phyloP scores from a whole-genome alignment of 768 basidiomycete species.

The Phylloporus sp. region DNA sequence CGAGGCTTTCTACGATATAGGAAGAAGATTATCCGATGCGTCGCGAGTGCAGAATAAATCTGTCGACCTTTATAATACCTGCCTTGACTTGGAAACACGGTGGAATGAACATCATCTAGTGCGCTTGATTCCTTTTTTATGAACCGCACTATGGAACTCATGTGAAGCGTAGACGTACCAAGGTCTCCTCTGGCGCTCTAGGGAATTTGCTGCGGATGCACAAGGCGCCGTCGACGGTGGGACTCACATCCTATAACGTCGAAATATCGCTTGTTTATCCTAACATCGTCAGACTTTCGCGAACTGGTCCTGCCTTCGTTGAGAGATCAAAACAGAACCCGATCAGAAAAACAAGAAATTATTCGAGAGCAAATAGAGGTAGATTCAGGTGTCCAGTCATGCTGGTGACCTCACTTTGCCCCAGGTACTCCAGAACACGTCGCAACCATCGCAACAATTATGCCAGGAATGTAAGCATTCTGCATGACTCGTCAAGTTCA shows the following conservation, averaged over 20 bases:
- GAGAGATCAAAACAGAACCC: conserved; percentile 1
- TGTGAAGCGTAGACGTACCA: conserved; percentile 8
- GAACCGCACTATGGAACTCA: background rate
- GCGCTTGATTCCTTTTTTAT: background rate
- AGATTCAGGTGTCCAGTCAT: background rate
- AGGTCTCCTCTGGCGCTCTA: conserved; percentile 17
- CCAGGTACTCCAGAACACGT: conserved; percentile 12
- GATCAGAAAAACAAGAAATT: conserved; percentile 11
- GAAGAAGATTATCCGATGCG: conserved; percentile 5
- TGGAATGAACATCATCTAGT: conserved; percentile 17
- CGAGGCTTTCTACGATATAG: conserved; percentile 13
- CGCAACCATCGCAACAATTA: conserved; percentile 16
- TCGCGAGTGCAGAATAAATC: conserved; percentile 6
- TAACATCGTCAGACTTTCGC: conserved; percentile 9
- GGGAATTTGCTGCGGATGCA: conserved; percentile 18
- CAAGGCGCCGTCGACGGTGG: conserved; percentile 16
- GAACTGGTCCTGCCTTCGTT: conserved; percentile 15
- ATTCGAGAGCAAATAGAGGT: conserved; percentile 17
- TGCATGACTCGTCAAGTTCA: background rate
- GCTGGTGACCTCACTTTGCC: background rate
- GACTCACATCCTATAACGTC: background rate
- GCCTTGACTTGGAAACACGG: conserved; percentile 7
- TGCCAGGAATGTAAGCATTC: conserved; percentile 16
- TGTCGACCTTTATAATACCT: conserved; percentile 9
- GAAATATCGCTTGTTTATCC: background rate